phyloP scores from a whole-genome alignment of 2,329 filamentous ascomycete genomes.

The Sphaerulina musiva region DNA sequence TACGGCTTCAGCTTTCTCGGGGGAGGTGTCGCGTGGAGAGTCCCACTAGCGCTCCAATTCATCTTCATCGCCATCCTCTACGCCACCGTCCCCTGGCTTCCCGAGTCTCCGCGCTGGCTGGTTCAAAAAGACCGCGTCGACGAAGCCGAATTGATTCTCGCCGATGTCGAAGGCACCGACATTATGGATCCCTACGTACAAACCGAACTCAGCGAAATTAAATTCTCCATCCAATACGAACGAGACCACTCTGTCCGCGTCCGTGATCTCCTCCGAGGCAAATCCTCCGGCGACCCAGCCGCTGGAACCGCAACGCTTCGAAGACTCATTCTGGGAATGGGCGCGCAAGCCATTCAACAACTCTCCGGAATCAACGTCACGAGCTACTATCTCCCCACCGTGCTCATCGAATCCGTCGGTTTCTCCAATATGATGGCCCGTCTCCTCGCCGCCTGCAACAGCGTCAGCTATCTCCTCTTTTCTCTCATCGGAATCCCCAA shows the following conservation, averaged over 20 bases:
- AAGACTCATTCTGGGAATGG: constrained; percentile 48
- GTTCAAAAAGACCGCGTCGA: constrained; percentile 40
- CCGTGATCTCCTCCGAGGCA: constrained; percentile 45
- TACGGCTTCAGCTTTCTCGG: constrained; percentile 45
- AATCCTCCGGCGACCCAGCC: constrained; percentile 36
- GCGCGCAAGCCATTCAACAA: constrained; percentile 50
- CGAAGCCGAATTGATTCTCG: constrained; percentile 46
- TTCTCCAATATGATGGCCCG: constrained; percentile 47
- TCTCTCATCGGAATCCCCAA: constrained; percentile 43
- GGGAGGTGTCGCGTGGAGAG: constrained; percentile 41
- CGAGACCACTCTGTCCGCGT: constrained; percentile 46
- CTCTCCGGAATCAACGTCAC: constrained; percentile 40
- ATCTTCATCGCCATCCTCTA: constrained; percentile 45
- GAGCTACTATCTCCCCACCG: constrained; percentile 51
- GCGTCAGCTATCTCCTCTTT: constrained; percentile 46
- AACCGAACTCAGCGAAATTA: constrained; percentile 43
- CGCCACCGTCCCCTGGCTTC: constrained; percentile 43
- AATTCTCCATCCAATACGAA: constrained; percentile 46
- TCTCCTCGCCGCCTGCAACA: constrained; percentile 52
- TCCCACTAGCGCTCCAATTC: constrained; percentile 46
- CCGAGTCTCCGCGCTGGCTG: constrained; percentile 45
- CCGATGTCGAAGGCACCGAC: constrained; percentile 43
- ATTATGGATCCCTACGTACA: constrained; percentile 43
- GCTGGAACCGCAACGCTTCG: constrained; percentile 47
- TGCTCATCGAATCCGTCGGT: constrained; percentile 53